A percentile compares a stretch with the other conserved stretches of the same genome.
Evolutionary conservation across 78 protist genomes (phyloP).

Genomic region (Planoprotostelium fungivorum): DNA sequence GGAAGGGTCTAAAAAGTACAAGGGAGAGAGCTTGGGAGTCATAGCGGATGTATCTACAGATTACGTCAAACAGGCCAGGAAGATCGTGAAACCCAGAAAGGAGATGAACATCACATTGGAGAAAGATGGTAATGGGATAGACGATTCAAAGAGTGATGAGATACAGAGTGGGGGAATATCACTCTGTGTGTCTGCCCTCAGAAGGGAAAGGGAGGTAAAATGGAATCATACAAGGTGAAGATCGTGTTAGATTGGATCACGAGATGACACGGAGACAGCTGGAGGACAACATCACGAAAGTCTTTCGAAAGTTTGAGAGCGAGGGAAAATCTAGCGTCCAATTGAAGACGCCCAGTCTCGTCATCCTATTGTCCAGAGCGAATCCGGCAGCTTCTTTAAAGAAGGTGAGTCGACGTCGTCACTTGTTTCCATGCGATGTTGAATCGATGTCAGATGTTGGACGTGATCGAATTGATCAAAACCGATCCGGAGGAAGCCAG

Average conservation of each 20-base stretch:
- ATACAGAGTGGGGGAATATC: not conserved
- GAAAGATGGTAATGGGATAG: not conserved
- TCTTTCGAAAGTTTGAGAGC: not conserved
- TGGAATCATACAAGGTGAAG: not conserved
- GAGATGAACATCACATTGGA: not conserved
- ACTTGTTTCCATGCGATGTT: no score
- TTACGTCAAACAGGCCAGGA: not conserved
- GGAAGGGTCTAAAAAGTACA: not conserved
- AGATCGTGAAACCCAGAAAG: not conserved
- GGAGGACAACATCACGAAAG: not conserved
- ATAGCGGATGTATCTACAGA: not conserved
- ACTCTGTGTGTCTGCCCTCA: not conserved
- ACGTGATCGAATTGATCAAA: not conserved
- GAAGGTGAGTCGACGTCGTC: not conserved
- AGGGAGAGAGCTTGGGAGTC: not conserved
- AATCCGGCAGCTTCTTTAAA: not conserved
- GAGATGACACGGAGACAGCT: not conserved
- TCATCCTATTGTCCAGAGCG: not conserved
- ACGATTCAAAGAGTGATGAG: not conserved
- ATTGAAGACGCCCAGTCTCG: not conserved
- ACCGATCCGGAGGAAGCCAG: not conserved
- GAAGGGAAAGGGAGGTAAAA: not conserved
- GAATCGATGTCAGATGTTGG: not conserved
- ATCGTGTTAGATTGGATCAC: not conserved
- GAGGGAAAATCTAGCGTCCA: not conserved